Conservation (phyloP, 106 monocot genomes). For the Triglochin maritima region DNA sequence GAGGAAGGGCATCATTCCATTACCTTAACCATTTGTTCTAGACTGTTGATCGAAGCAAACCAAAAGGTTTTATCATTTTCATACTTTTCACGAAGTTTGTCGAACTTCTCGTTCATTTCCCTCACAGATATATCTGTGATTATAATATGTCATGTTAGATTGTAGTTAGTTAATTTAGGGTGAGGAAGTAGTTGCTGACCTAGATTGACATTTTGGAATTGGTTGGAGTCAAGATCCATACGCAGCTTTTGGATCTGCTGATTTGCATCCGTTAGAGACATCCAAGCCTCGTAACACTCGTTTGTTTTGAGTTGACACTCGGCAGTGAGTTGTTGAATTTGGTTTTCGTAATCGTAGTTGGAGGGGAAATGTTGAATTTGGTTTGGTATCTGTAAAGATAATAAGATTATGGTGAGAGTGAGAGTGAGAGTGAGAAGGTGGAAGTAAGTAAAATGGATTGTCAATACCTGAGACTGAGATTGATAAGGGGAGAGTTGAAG, state of each 20-base stretch:
- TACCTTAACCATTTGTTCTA: background rate
- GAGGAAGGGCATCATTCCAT: background rate
- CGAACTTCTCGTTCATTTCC: conserved; percentile 32
- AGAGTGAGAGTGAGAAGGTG: no score
- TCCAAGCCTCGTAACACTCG: conserved; percentile 78
- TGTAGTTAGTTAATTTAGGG: background rate
- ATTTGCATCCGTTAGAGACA: conserved; percentile 46
- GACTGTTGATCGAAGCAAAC: background rate
- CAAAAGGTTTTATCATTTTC: conserved; percentile 23
- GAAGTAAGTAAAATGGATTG: no score
- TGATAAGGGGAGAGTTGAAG: no score
- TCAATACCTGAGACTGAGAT: no score
- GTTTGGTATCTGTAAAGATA: background rate
- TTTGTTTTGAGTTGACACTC: conserved; percentile 57
- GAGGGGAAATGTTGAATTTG: conserved; percentile 26
- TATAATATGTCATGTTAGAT: background rate
- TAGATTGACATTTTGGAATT: conserved; percentile 36
- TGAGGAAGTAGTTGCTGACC: conserved; percentile 24
- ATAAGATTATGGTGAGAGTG: no score
- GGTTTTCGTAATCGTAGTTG: conserved; percentile 52
- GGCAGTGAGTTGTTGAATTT: conserved; percentile 47
- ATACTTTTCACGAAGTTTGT: conserved; percentile 37
- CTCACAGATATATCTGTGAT: conserved; percentile 38
- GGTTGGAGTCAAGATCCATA: conserved; percentile 50
- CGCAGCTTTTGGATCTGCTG: conserved; percentile 46